Conservation (phyloP, 208 protist genomes). For the Trypanosoma vivax region DNA sequence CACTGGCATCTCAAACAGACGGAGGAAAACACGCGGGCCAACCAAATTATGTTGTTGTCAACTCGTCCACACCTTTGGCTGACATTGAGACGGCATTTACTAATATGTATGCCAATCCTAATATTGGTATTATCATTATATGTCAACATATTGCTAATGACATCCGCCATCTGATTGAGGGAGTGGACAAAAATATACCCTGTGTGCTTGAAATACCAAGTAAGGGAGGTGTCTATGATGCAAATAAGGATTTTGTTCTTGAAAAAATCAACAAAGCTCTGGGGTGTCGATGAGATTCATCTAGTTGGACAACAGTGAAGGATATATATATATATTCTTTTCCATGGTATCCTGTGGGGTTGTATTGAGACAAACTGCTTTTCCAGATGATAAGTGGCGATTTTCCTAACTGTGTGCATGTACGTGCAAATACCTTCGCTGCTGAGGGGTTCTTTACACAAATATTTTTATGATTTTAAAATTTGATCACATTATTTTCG, state of each 20-base stretch:
- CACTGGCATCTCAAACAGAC: constrained; percentile 10
- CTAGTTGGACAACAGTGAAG: too few relatives aligned
- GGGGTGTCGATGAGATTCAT: constrained; percentile 14
- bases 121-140: constrained; percentile 95
- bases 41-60: constrained; percentile 92
- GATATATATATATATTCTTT: too few relatives aligned
- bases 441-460: too few relatives aligned
- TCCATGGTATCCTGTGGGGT: too few relatives aligned
- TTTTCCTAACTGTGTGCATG: too few relatives aligned
- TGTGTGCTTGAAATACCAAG: constrained; percentile 95
- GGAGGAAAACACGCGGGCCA: constrained; percentile 16
- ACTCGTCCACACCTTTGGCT: constrained; percentile 72
- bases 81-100: constrained; percentile 93
- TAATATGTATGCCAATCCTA: constrained; percentile 72
- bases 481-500: too few relatives aligned
- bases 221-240: constrained; percentile 95
- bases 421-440: too few relatives aligned
- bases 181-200: constrained; percentile 87
- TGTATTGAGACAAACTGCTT: too few relatives aligned
- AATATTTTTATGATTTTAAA: too few relatives aligned
- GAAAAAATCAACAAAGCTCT: constrained; percentile 79
- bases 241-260: constrained; percentile 93
- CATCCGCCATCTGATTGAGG: constrained; percentile 92
- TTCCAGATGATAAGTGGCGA: too few relatives aligned
- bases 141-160: constrained; percentile 95